A percentile compares a stretch with the other conserved stretches of the same genome.
Evolutionary conservation across 2,329 filamentous ascomycete species (phyloP).

Genomic region (Orbilia javanica): DNA sequence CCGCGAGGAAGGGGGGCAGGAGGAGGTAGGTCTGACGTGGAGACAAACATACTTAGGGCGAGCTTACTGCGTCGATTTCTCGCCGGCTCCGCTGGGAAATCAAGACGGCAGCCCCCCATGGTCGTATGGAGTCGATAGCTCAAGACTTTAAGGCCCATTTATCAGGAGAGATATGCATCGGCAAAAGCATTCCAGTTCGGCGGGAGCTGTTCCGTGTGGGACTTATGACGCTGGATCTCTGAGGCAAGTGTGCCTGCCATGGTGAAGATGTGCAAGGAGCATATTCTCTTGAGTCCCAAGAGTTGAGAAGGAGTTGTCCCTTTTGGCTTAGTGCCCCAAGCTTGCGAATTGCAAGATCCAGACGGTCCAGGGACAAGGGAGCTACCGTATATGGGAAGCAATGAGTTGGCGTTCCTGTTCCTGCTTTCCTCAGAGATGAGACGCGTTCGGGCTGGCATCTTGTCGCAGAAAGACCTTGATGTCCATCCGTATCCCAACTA

Average conservation of each 20-base stretch:
- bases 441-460: slow-evolving; percentile 37
- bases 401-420: slow-evolving; percentile 43
- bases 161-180: slow-evolving; percentile 27
- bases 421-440: slow-evolving; percentile 47
- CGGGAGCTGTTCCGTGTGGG: slow-evolving; percentile 57
- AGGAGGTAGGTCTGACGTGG: slow-evolving; percentile 51
- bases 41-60: slow-evolving; percentile 15
- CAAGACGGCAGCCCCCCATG: slow-evolving; percentile 7
- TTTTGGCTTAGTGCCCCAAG: slow-evolving; percentile 41
- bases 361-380: slow-evolving; percentile 21
- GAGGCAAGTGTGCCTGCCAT: slow-evolving; percentile 26
- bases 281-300: slow-evolving; percentile 27
- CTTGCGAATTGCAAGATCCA: slow-evolving; percentile 31
- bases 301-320: slow-evolving; percentile 34
- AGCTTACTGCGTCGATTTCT: slow-evolving; percentile 2
- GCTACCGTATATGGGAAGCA: slow-evolving; percentile 24
- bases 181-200: slow-evolving; percentile 29
- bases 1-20: slow-evolving; percentile 16
- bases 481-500: background rate
- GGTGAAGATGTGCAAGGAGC: slow-evolving; percentile 46
- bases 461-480: slow-evolving; percentile 35
- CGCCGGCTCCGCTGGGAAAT: background rate
- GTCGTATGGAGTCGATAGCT: slow-evolving; percentile 4
- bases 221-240: slow-evolving; percentile 29
- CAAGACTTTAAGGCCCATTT: slow-evolving; percentile 5